Evolutionary conservation across 371 early-diverging fungal genomes (phyloP), one percentile per base, ranked within the genome.

Genomic region (Mortierella sp.): DNA sequence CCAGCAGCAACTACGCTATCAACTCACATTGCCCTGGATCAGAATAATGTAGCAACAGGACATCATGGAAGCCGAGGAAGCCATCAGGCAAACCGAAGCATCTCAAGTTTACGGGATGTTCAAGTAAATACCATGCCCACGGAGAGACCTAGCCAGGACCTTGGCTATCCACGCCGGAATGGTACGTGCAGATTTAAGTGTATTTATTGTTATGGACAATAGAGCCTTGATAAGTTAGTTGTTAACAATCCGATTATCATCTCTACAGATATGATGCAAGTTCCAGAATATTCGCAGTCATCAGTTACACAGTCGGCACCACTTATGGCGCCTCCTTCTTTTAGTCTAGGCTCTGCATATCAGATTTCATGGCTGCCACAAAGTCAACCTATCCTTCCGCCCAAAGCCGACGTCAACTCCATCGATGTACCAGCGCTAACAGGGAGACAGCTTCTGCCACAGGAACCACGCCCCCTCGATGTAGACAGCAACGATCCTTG

Each of bases 281-380:
- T 23, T 13, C 10, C 51, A 31, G 68, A 68, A 22, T 42, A 49
- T 43, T 19, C 37, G 19, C 54, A 31, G 5, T 8, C 54, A 7
- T 37, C 66, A 10, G 6, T 40, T 40, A 12, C 55, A n/a, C 59
- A 57, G 7, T 3, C 61, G 10, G 32, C 47, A 35, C 26, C 75
- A 34, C 9, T 54, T 5, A 54, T 42, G 23, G 42, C 26, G 8
- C 68, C 73, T 0, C 35, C 76, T 2, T 55, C 64, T 5, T 65
- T 72, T 19, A 64, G 35, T 61, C 43, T 77, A n/a, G 68, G 77
- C n/a, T 68, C 77, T 9, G 72, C 68, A 43, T 77, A 77, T 43
- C 77, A 77, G n/a, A 70, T 79, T 22, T 62, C 79, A 54, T 79
- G 79, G 79, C 56, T 79, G 5, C 79, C 79, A 3, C 74, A 79